phyloP scores from a whole-genome alignment of 2,329 filamentous ascomycete species.

The Stemphylium beticola region DNA sequence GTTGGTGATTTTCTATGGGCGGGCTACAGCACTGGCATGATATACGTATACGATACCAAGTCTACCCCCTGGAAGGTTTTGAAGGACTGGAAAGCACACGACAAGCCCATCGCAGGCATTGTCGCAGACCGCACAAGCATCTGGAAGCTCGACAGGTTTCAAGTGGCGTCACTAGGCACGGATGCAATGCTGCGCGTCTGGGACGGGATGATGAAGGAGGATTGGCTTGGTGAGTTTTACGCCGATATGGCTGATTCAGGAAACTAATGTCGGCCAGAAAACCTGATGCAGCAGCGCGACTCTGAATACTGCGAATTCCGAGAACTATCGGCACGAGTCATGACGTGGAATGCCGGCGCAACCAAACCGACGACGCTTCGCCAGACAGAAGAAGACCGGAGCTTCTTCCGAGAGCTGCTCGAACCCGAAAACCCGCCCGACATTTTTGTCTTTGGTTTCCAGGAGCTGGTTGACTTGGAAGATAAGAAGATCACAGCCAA shows the following conservation, averaged over 20 bases:
- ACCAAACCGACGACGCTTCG: constrained; percentile 84
- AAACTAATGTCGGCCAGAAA: constrained; percentile 59
- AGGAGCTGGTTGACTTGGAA: constrained; percentile 97
- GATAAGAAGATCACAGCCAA: constrained; percentile 98
- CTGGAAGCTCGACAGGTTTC: constrained; percentile 82
- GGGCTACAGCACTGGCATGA: constrained; percentile 90
- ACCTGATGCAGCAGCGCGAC: constrained; percentile 83
- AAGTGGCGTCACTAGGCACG: constrained; percentile 84
- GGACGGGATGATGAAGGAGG: constrained; percentile 92
- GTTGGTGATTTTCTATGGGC: constrained; percentile 88
- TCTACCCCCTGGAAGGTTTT: constrained; percentile 84
- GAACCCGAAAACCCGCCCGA: constrained; percentile 80
- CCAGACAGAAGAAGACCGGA: constrained; percentile 70
- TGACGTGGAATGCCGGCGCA: constrained; percentile 99
- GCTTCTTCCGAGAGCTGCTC: constrained; percentile 82
- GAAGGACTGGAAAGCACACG: constrained; percentile 95
- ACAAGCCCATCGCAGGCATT: constrained; percentile 79
- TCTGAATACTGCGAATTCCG: constrained; percentile 84
- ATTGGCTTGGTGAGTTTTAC: constrained; percentile 73
- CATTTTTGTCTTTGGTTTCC: constrained; percentile 93
- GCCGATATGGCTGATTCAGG: not conserved
- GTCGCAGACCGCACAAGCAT: constrained; percentile 79
- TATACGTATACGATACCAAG: constrained; percentile 88
- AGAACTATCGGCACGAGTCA: constrained; percentile 76
- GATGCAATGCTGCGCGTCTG: constrained; percentile 85